Conservation (phyloP, 192 early-diverging fungal species). For the Backusella morwellensis region DNA sequence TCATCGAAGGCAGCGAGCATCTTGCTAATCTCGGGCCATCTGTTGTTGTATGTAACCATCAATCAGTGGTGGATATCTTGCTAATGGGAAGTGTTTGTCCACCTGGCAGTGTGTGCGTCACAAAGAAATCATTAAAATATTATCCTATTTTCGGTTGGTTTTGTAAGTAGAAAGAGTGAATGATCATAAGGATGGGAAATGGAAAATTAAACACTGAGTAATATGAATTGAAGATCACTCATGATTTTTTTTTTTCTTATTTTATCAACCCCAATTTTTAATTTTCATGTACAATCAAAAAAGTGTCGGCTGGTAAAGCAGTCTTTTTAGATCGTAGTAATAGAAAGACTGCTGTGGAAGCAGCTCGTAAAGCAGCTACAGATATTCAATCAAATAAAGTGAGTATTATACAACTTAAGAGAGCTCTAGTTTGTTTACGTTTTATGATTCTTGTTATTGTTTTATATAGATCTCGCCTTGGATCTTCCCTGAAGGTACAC, state of each 20-base stretch:
- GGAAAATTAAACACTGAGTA: not conserved
- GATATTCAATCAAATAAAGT: slow-evolving; percentile 72
- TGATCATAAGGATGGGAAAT: not conserved
- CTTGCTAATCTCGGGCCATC: slow-evolving; percentile 50
- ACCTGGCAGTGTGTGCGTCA: slow-evolving; percentile 60
- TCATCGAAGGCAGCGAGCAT: slow-evolving; percentile 60
- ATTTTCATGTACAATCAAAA: not conserved
- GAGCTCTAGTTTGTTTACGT: not conserved
- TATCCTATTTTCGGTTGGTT: slow-evolving; percentile 76
- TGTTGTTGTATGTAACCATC: slow-evolving; percentile 85
- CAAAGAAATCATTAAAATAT: slow-evolving; percentile 68
- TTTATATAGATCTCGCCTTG: slow-evolving; percentile 60
- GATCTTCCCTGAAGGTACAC: slow-evolving; percentile 92
- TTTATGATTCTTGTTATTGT: not conserved
- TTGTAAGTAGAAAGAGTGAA: slow-evolving; percentile 46
- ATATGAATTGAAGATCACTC: slow-evolving; percentile 4
- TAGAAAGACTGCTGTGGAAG: slow-evolving; percentile 68
- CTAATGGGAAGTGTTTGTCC: slow-evolving; percentile 66
- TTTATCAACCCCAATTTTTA: not conserved
- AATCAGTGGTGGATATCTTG: slow-evolving; percentile 75
- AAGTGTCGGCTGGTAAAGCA: slow-evolving; percentile 71
- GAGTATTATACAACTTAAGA: not conserved
- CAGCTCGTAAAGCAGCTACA: slow-evolving; percentile 69
- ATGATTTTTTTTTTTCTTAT: slow-evolving; percentile 1
- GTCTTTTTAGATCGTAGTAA: slow-evolving; percentile 89